These are phyloP conservation scores for Penicillium lividum DNA, from an alignment of 495 filamentous ascomycete species.

Conservation along the genomic window DNA sequence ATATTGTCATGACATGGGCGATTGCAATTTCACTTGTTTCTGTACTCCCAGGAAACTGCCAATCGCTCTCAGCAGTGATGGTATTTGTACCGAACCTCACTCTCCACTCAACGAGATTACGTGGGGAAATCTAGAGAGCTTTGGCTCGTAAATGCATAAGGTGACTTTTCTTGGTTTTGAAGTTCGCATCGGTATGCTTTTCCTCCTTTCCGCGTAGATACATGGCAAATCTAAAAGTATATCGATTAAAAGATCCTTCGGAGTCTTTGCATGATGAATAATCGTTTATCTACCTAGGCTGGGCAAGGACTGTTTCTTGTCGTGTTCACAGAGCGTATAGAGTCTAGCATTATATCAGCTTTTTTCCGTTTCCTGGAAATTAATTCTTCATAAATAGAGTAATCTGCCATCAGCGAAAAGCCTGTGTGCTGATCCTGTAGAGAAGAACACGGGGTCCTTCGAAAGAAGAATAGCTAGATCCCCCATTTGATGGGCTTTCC, in stretches of 20 bases:
- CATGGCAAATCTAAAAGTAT: slow-evolving; percentile 8
- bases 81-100: background rate
- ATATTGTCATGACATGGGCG: slow-evolving; percentile 13
- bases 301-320: background rate
- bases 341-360: background rate
- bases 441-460: slow-evolving; percentile 5
- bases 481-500: slow-evolving; percentile 9
- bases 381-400: background rate
- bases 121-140: background rate
- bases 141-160: background rate
- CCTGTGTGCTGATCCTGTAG: slow-evolving; percentile 10
- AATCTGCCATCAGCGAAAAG: slow-evolving; percentile 13
- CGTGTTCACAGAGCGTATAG: slow-evolving; percentile 2
- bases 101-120: background rate
- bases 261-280: slow-evolving; percentile 6
- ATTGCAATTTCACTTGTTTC: background rate
- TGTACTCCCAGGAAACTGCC: background rate
- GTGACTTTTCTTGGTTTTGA: background rate
- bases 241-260: slow-evolving; percentile 14
- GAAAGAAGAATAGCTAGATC: slow-evolving; percentile 14
- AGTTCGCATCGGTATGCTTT: background rate
- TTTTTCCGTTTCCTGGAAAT: background rate
- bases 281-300: background rate
- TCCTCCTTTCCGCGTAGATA: slow-evolving; percentile 8
- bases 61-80: background rate